Conservation (phyloP, 1,284 basidiomycete genomes). For the Rhodotorula sp. region DNA sequence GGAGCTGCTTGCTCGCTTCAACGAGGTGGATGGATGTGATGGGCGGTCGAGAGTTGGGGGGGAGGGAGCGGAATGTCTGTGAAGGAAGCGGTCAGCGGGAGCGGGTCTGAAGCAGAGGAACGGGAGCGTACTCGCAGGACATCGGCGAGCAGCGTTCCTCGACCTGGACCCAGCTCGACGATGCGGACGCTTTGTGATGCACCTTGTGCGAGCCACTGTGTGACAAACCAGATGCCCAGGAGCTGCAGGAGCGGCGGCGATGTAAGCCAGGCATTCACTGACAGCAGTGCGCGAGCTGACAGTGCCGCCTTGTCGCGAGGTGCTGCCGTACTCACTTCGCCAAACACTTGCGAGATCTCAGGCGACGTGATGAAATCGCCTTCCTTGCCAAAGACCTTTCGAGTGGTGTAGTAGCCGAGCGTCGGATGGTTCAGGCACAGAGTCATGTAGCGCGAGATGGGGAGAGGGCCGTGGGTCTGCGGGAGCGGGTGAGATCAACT, state of each 20-base stretch:
- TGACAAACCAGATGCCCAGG: constrained; percentile 79
- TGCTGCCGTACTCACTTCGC: too few species aligned
- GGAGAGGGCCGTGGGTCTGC: constrained; percentile 80
- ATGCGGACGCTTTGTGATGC: constrained; percentile 61
- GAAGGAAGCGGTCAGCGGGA: background rate
- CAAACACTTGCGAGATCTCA: constrained; percentile 94
- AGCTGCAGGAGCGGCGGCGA: constrained; percentile 56
- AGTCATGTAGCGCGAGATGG: constrained; percentile 82
- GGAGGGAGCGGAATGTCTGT: constrained; percentile 47
- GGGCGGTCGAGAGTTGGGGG: constrained; percentile 61
- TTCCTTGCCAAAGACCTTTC: constrained; percentile 74
- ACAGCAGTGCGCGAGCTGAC: too few species aligned
- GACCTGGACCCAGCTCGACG: constrained; percentile 90
- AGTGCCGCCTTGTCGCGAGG: too few species aligned
- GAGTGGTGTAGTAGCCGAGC: constrained; percentile 77
- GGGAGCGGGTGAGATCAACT: background rate
- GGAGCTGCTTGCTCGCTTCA: constrained; percentile 72
- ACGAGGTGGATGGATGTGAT: constrained; percentile 69
- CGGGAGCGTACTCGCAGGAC: constrained; percentile 67
- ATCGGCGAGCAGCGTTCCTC: constrained; percentile 88
- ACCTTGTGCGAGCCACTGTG: constrained; percentile 68
- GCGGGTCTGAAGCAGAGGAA: too few species aligned
- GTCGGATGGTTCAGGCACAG: constrained; percentile 81
- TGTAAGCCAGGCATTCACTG: background rate
- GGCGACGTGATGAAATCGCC: constrained; percentile 98